phyloP scores from a whole-genome alignment of 2,329 filamentous ascomycete species.

The Fusarium chlamydosporum region DNA sequence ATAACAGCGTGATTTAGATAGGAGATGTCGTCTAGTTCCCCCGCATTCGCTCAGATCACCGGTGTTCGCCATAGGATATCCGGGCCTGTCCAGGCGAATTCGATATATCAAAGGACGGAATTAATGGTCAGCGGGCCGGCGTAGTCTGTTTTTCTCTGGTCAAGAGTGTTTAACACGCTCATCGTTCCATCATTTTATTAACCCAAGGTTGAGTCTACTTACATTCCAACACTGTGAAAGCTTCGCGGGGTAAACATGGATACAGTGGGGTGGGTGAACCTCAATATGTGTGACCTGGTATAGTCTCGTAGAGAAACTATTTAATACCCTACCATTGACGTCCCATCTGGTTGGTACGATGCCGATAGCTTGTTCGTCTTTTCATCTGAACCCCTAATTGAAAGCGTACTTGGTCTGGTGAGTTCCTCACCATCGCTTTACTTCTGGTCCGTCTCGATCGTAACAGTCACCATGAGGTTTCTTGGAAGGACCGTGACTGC shows the following conservation, averaged over 20 bases:
- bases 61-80: constrained; percentile 7
- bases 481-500: rapidly evolving
- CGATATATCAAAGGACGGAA: neutral
- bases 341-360: neutral
- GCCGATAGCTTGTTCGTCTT: neutral
- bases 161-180: rapidly evolving
- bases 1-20: neutral
- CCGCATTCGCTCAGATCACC: constrained; percentile 4
- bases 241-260: neutral
- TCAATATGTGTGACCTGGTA: neutral
- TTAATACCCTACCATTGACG: neutral
- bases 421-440: neutral
- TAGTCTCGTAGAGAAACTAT: neutral
- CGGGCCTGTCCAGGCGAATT: neutral
- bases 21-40: neutral
- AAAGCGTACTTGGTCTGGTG: neutral
- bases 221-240: neutral
- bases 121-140: neutral
- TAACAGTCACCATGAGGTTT: neutral
- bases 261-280: neutral
- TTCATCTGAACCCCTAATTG: rapidly evolving
- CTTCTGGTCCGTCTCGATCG: neutral
- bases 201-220: neutral
- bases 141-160: too few species aligned
- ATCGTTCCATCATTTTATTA: neutral